A percentile compares a stretch with the other conserved stretches of the same genome.
Evolutionary conservation across 345 rosid genomes (phyloP).

Genomic region (Gossypium rotundifolium): DNA sequence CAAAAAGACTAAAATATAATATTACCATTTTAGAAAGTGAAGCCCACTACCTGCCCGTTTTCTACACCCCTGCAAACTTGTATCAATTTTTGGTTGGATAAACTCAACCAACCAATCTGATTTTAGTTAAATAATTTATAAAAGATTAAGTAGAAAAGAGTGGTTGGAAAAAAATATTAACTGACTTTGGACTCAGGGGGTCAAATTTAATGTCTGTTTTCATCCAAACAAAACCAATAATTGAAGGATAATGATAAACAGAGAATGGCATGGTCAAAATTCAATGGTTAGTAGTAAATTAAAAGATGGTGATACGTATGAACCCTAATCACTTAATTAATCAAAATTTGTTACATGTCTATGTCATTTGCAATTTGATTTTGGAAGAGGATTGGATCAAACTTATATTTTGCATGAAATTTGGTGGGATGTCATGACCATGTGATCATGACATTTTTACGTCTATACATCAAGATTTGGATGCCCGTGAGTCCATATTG

Average conservation of each 20-base stretch:
- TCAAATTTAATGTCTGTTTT: background rate
- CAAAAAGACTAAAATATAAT: too few relatives aligned
- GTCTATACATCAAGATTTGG: background rate
- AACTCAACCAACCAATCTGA: too few relatives aligned
- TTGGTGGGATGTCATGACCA: slow-evolving; percentile 1
- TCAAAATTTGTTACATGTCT: background rate
- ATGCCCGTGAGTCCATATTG: too few relatives aligned
- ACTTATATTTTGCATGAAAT: background rate
- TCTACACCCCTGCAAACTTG: too few relatives aligned
- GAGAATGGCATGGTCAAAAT: background rate
- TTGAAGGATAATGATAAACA: background rate
- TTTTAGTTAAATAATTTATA: too few relatives aligned
- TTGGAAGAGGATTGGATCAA: background rate
- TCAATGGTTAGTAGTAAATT: background rate
- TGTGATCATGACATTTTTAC: background rate
- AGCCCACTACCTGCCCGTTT: too few relatives aligned
- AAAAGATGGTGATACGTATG: background rate
- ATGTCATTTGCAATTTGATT: background rate
- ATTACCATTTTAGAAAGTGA: too few relatives aligned
- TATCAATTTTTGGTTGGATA: too few relatives aligned
- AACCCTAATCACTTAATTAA: background rate
- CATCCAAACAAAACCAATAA: background rate
- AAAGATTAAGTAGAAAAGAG: background rate
- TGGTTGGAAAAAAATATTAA: background rate
- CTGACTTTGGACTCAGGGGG: background rate